Percentiles rank a stretch among this genome's conserved stretches.
phyloP scores from a whole-genome alignment of 768 basidiomycete genomes.

The Suillus lakei region DNA sequence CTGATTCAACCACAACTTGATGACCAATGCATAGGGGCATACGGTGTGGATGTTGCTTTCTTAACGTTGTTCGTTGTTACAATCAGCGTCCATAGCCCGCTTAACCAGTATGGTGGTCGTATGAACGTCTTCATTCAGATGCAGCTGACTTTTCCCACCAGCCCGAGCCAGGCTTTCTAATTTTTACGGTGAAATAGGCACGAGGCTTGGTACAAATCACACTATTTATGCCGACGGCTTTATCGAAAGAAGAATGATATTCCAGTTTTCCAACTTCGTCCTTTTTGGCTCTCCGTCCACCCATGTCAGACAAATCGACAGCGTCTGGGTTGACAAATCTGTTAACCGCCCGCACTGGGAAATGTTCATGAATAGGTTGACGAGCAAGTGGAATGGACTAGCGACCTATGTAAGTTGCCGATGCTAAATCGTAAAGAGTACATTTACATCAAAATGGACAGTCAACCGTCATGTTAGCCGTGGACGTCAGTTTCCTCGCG shows the following conservation, averaged over 20 bases:
- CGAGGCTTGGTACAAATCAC: slow-evolving; percentile 35
- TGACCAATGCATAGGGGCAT: neutral
- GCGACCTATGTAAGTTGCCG: slow-evolving; percentile 14
- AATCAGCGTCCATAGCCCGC: slow-evolving; percentile 4
- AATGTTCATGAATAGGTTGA: slow-evolving; percentile 26
- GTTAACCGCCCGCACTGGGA: slow-evolving; percentile 19
- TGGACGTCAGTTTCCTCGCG: slow-evolving; percentile 38
- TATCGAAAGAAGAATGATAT: neutral
- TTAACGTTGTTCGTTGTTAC: neutral
- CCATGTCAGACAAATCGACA: slow-evolving; percentile 34
- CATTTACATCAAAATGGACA: slow-evolving; percentile 11
- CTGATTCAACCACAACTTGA: neutral
- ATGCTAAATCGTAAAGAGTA: neutral
- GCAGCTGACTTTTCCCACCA: slow-evolving; percentile 7
- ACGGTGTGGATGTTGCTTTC: neutral
- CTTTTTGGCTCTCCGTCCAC: slow-evolving; percentile 52
- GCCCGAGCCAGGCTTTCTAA: slow-evolving; percentile 37
- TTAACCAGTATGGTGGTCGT: slow-evolving; percentile 8
- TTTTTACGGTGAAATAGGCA: slow-evolving; percentile 41
- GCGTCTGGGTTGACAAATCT: slow-evolving; percentile 11
- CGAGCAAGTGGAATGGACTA: slow-evolving; percentile 14
- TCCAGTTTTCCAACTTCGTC: slow-evolving; percentile 19
- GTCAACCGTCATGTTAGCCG: slow-evolving; percentile 39
- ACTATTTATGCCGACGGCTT: slow-evolving; percentile 23
- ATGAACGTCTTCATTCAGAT: neutral